These are phyloP conservation scores for Pouteria campechiana DNA, from an alignment of 179 eudicot species.

Conservation along the genomic window DNA sequence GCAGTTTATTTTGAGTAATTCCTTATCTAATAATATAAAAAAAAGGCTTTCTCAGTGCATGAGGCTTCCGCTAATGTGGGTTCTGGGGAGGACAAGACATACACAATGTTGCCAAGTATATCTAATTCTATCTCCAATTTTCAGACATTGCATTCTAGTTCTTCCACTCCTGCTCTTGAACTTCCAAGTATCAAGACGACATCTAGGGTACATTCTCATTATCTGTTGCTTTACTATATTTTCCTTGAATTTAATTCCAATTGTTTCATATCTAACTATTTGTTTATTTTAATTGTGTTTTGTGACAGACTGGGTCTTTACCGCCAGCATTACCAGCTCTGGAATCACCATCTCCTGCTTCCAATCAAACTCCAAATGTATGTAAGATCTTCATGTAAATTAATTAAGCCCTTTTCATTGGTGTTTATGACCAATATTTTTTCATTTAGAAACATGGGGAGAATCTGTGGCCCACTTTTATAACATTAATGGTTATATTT, in stretches of 20 bases:
- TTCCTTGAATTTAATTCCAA: not conserved
- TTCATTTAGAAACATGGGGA: too few relatives aligned
- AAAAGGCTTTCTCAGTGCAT: too few relatives aligned
- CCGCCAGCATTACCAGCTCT: conserved; percentile 23
- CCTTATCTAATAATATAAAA: too few relatives aligned
- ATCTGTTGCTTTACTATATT: not conserved
- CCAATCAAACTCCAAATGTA: conserved; percentile 50
- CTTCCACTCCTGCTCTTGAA: conserved; percentile 68
- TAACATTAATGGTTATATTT: too few relatives aligned
- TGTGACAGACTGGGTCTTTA: conserved; percentile 47
- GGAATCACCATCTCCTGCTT: conserved; percentile 55
- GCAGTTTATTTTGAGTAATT: too few relatives aligned
- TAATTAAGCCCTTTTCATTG: not conserved
- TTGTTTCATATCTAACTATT: not conserved
- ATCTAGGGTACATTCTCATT: conserved; percentile 36
- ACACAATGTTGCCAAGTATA: not conserved
- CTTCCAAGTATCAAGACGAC: conserved; percentile 33
- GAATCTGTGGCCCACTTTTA: too few relatives aligned
- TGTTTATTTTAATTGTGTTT: conserved; percentile 5
- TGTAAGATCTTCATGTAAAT: conserved; percentile 4
- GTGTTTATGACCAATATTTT: conserved; percentile 5
- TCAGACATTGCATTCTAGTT: conserved; percentile 48
- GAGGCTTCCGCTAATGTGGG: too few relatives aligned
- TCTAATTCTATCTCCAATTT: conserved; percentile 1
- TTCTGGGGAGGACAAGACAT: too few relatives aligned